Percentiles rank a stretch among this genome's conserved stretches.
Conservation (phyloP, 2,329 filamentous ascomycete genomes). For the Ophiostoma populinum region DNA sequence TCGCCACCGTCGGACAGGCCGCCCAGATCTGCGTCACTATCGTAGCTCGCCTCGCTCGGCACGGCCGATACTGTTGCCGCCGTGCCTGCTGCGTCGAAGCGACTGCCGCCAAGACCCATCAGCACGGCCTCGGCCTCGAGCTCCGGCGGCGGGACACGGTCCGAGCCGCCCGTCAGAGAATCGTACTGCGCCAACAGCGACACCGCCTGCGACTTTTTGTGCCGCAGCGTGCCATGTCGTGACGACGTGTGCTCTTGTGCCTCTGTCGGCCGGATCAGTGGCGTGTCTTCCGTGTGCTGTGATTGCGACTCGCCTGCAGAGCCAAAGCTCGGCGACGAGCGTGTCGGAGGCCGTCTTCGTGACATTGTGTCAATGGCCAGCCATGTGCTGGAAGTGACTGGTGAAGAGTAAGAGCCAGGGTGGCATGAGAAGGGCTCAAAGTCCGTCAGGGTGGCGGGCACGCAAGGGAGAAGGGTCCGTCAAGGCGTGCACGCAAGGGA, state of each 20-base stretch:
- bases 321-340: conserved; percentile 18
- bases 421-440: not conserved
- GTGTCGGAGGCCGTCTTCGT: conserved; percentile 14
- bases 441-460: too few relatives aligned
- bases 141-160: conserved; percentile 24
- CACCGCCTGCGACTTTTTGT: conserved; percentile 7
- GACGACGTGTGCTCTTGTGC: too few relatives aligned
- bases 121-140: conserved; percentile 33
- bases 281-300: not conserved
- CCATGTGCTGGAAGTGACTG: conserved; percentile 2
- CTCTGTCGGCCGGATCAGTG: too few relatives aligned
- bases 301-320: conserved; percentile 11
- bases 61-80: conserved; percentile 30
- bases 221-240: conserved; percentile 7
- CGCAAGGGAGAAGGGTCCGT: too few relatives aligned
- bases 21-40: conserved; percentile 11
- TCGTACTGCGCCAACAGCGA: conserved; percentile 10
- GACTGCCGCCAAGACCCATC: conserved; percentile 28
- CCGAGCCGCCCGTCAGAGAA: conserved; percentile 12
- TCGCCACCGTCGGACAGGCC: conserved; percentile 4
- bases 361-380: conserved; percentile 14
- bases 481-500: too few relatives aligned
- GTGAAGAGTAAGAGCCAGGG: not conserved
- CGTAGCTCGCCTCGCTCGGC: conserved; percentile 24
- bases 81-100: conserved; percentile 24